Evolutionary conservation across 129 eudicot genomes (phyloP).

Genomic region (Artemisia tridentata): DNA sequence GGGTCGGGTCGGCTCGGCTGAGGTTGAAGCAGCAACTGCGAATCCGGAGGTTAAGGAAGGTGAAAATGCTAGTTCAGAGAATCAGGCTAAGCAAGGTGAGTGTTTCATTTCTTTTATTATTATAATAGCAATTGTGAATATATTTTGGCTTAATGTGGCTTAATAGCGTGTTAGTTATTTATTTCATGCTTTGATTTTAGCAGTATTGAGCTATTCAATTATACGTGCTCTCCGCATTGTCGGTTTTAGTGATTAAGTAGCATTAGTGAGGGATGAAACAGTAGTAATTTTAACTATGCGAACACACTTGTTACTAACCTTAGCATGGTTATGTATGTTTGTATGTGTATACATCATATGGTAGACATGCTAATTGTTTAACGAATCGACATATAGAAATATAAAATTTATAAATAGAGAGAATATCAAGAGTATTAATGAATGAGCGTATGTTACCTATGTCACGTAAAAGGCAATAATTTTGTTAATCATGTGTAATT

Average conservation of each 20-base stretch:
- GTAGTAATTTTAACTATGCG: neutral
- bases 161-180: neutral
- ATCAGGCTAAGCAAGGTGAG: conserved; percentile 70
- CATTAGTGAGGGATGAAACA: neutral
- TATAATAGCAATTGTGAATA: neutral
- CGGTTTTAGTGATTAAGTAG: neutral
- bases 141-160: too few relatives aligned
- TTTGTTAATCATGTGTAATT: neutral
- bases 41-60: conserved; percentile 43
- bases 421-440: neutral
- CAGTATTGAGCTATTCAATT: neutral
- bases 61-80: conserved; percentile 37
- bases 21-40: conserved; percentile 31
- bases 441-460: neutral
- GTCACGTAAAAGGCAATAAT: conserved; percentile 7
- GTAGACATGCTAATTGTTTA: conserved; percentile 5
- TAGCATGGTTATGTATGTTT: neutral
- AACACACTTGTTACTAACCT: neutral
- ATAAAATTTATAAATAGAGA: neutral
- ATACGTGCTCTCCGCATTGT: neutral
- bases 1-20: too few relatives aligned
- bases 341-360: neutral
- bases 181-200: conserved; percentile 11
- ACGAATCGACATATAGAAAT: neutral
- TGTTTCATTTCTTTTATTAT: neutral